Evolutionary conservation across 441 rosid species (phyloP).

Genomic region (Eruca vesicaria): DNA sequence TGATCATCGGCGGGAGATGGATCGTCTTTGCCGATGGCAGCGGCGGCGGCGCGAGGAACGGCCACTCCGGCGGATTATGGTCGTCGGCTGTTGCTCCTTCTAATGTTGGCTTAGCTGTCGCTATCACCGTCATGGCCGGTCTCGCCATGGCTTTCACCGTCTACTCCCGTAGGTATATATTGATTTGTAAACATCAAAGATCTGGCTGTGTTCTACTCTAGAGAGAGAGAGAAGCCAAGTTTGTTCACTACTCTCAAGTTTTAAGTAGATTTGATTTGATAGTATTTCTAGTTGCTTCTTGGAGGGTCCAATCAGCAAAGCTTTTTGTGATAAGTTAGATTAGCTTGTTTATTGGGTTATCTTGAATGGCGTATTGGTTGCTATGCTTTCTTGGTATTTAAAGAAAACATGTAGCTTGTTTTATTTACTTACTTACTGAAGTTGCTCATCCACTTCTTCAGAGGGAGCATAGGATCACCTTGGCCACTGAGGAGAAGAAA

Average conservation of each 20-base stretch:
- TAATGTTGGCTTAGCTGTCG: conserved; percentile 62
- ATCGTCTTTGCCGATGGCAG: conserved; percentile 45
- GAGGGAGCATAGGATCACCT: conserved; percentile 79
- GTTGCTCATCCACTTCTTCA: conserved; percentile 33
- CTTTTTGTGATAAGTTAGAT: background rate
- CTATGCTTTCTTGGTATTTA: conserved; percentile 13
- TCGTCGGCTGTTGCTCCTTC: conserved; percentile 42
- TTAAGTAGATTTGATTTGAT: conserved; percentile 1
- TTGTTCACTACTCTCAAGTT: background rate
- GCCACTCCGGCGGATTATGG: conserved; percentile 50
- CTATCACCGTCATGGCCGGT: conserved; percentile 76
- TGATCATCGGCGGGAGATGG: conserved; percentile 47
- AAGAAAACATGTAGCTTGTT: conserved; percentile 6
- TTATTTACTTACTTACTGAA: background rate
- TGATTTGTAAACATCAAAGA: background rate
- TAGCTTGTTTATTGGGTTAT: background rate
- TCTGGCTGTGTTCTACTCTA: conserved; percentile 12
- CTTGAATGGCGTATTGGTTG: background rate
- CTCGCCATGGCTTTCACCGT: conserved; percentile 62
- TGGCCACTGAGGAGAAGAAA: conserved; percentile 90
- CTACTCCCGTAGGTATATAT: conserved; percentile 67
- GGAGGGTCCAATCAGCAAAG: background rate
- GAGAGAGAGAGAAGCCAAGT: background rate
- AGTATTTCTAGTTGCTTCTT: conserved; percentile 49
- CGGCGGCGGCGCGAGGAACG: conserved; percentile 37